Base-by-base conservation (phyloP, 306 rosid species). In the Rosa lucieae region DNA sequence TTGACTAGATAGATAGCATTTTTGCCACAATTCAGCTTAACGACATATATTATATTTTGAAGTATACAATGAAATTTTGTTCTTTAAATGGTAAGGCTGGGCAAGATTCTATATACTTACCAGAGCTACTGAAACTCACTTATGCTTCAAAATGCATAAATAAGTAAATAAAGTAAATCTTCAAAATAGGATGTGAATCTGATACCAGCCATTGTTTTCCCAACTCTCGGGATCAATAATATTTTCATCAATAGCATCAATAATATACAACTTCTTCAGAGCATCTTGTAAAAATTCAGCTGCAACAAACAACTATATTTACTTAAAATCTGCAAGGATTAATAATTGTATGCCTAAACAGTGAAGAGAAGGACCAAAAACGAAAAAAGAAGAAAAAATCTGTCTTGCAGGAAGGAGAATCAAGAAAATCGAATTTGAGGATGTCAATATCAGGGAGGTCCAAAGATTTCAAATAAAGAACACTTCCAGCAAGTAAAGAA, bases 381-480 rank as follows among this genome's bases (percentile, higher is more conserved):
- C 32, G 32, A 29, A 29, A 29, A 29, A 29, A 29, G 2, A 29
- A 29, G 2, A 29, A 29, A 29, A 66, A 51, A 56, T 4, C 1
- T 23, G 76, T 67, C 96, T 85, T 87, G 90, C 98, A 10, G 63
- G 92, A 88, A 71, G 98, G 99, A 65, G 94, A 82, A 86, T 92
- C 99, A 62, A 95, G 98, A 81, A 95, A 92, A 82, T 95, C 97
- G 81, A 95, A 95, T 85, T 88, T 91, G 79, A 92, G 97, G 78
- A 95, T 92, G 82, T 92, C 96, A 81, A 95, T 89, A 89, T 95
- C 98, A 78, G 94, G 85, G 59, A 95, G 97, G 90, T 92, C 92
- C 89, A 95, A 82, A 66, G 99, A 95, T 90, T 95, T 95, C 88
- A 95, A 90, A 88, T 92, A 90, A 81, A 95, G 99, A 84, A 95